Evolutionary conservation across 1,284 basidiomycete species (phyloP), one percentile per base, ranked within the genome.

Genomic region (Puccinia horiana): DNA sequence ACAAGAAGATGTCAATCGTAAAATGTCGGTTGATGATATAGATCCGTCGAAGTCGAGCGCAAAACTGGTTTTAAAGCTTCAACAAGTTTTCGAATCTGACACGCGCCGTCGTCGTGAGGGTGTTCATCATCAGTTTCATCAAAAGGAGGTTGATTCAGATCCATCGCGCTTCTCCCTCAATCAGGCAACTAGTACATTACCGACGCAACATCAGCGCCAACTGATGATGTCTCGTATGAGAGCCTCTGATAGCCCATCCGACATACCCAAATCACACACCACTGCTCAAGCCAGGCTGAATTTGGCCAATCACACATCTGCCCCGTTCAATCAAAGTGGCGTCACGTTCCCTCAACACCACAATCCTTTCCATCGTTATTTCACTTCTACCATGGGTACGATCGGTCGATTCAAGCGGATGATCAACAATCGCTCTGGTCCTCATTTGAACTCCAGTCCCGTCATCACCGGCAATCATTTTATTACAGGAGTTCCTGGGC

Each of bases 321-420:
- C 35, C 18, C 65, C 44, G 52, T 58, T 44, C 35, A 54, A 63
- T 63, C 58, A 73, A 82, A 35, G 70, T 11, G 23, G 29, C 58
- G 40, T 76, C 37, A 42, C 67, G 9, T 83, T 81, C 58, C 84
- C 83, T 32, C 82, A 81, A 56, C 81, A 84, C 14, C 83, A 83
- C 67, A 82, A 83, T 76, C 83, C 83, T 37, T 67, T 86, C 42
- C 84, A 85, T 1, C 83, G 84, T 42, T 83, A 83, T 42, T 81
- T 85, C 61, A 83, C 84, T 18, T 82, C 79, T 12, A 85, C 85
- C 1, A 78, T 86, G 23, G 85, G 85, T 0, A 84, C 85, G 2
- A 65, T 86, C 42, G 85, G 85, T 5, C 82, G 84, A 18, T 82
- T 85, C 83, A 85, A 84, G 81, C 83, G 85, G 1, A 85, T 84